phyloP scores from a whole-genome alignment of 2,329 filamentous ascomycete genomes.

The Coleophoma crateriformis region DNA sequence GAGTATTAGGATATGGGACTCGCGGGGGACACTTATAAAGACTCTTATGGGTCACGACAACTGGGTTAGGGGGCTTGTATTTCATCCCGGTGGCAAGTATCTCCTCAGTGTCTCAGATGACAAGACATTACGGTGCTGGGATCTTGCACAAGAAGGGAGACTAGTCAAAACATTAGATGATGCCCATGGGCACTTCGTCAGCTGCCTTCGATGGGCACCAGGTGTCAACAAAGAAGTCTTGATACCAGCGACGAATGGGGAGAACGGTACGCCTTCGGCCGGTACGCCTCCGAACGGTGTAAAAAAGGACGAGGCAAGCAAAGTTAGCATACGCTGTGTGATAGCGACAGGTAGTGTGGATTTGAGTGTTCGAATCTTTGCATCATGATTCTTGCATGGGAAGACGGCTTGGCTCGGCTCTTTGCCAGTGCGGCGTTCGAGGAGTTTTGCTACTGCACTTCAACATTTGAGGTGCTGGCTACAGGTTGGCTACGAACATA shows the following conservation, averaged over 20 bases:
- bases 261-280: slow-evolving; percentile 43
- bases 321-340: slow-evolving; percentile 71
- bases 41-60: slow-evolving; percentile 87
- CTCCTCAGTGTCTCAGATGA: slow-evolving; percentile 83
- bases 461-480: slow-evolving; percentile 5
- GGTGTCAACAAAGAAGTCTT: slow-evolving; percentile 58
- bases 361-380: slow-evolving; percentile 73
- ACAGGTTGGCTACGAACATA: slow-evolving; percentile 18
- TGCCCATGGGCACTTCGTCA: slow-evolving; percentile 79
- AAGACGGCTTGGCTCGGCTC: not conserved
- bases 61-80: slow-evolving; percentile 82
- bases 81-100: slow-evolving; percentile 90
- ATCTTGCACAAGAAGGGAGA: slow-evolving; percentile 82
- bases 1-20: slow-evolving; percentile 84
- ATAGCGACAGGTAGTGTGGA: slow-evolving; percentile 87
- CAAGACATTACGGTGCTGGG: slow-evolving; percentile 91
- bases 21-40: slow-evolving; percentile 77
- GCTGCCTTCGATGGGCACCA: slow-evolving; percentile 83
- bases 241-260: slow-evolving; percentile 33
- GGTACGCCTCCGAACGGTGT: slow-evolving; percentile 46
- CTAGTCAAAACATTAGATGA: slow-evolving; percentile 78
- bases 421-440: slow-evolving; percentile 12
- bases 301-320: slow-evolving; percentile 36
- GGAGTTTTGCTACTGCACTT: slow-evolving; percentile 6
- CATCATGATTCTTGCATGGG: slow-evolving; percentile 29